Evolutionary conservation across 805 yeast species (phyloP).

Genomic region (Pichia thaimueangensis): DNA sequence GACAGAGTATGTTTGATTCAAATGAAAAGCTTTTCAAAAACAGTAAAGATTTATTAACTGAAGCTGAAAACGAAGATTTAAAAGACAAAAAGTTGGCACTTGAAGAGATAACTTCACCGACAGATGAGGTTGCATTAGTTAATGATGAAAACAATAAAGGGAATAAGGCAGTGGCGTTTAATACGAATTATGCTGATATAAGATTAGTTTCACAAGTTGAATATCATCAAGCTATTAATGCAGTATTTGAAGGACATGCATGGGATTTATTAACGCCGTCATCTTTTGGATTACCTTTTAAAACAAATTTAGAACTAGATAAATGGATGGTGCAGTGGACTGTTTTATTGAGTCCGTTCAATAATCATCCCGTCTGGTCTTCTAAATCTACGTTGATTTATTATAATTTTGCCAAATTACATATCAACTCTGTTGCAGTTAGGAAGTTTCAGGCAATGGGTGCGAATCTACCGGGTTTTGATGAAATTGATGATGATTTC

Average conservation of each 20-base stretch:
- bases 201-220: conserved; percentile 62
- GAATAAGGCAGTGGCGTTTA: neutral
- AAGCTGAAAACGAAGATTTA: conserved; percentile 3
- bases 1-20: conserved; percentile 47
- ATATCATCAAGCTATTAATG: conserved; percentile 56
- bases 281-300: conserved; percentile 61
- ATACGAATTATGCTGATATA: conserved; percentile 37
- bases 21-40: conserved; percentile 39
- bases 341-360: conserved; percentile 54
- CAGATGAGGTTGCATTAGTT: too few species aligned
- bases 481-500: conserved; percentile 17
- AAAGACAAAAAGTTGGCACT: neutral
- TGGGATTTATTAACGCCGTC: conserved; percentile 58
- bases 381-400: conserved; percentile 63
- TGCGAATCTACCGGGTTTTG: conserved; percentile 22
- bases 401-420: conserved; percentile 71
- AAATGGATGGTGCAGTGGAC: conserved; percentile 83
- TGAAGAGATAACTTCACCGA: neutral
- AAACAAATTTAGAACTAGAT: conserved; percentile 58
- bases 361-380: conserved; percentile 51
- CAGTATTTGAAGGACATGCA: conserved; percentile 50
- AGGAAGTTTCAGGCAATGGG: conserved; percentile 35
- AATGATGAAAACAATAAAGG: neutral
- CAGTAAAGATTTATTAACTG: conserved; percentile 34
- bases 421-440: conserved; percentile 50